Percentiles rank a stretch among this genome's conserved stretches.
phyloP scores from a whole-genome alignment of 2,329 filamentous ascomycete genomes.

The Botrytis medusae region DNA sequence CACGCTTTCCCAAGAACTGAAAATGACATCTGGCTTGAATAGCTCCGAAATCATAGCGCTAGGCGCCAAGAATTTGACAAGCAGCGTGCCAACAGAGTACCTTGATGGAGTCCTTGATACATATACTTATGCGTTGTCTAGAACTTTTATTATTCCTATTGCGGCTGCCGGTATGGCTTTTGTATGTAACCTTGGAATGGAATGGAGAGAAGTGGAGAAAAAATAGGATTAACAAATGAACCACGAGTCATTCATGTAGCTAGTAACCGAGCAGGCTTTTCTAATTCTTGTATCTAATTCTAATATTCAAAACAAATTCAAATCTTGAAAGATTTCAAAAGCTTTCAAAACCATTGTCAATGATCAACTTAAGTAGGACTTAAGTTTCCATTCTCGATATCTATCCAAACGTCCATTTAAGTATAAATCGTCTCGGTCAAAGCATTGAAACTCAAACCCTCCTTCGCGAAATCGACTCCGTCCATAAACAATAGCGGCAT shows the following conservation, averaged over 20 bases:
- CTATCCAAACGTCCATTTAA: conserved; percentile 22
- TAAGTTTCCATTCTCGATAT: neutral
- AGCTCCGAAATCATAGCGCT: conserved; percentile 44
- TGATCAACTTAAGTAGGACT: neutral
- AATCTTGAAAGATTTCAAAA: neutral
- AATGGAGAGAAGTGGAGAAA: neutral
- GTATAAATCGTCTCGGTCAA: conserved; percentile 75
- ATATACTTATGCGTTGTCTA: neutral
- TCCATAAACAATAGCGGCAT: conserved; percentile 89
- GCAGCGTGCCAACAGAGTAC: neutral
- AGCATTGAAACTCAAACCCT: conserved; percentile 70
- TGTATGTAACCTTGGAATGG: neutral
- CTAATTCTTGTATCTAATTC: neutral
- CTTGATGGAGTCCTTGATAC: neutral
- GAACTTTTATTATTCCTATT: neutral
- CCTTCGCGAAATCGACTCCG: conserved; percentile 80
- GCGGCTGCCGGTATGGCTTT: neutral
- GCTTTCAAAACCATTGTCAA: neutral
- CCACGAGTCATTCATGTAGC: neutral
- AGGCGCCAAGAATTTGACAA: conserved; percentile 39
- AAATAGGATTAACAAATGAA: neutral
- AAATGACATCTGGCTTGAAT: conserved; percentile 36
- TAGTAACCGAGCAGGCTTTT: neutral
- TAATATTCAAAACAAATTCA: neutral
- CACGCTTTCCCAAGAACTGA: neutral